phyloP scores from a whole-genome alignment of 2,329 filamentous ascomycete species.

The Exophiala dermatitidis region DNA sequence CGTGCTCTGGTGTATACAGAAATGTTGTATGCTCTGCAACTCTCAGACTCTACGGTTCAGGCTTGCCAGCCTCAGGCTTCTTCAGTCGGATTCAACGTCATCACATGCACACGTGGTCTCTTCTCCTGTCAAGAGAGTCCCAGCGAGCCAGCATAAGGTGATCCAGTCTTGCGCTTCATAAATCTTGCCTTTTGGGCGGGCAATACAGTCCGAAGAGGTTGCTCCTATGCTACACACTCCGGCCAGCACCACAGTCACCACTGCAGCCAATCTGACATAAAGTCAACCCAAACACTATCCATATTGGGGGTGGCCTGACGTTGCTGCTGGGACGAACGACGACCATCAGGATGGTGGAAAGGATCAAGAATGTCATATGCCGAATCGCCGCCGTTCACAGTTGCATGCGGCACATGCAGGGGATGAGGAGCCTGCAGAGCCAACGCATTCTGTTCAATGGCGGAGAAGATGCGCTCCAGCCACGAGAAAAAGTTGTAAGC shows the following conservation, averaged over 20 bases:
- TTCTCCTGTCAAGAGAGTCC: too few relatives aligned
- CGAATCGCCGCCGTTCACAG: neutral
- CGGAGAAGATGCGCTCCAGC: constrained; percentile 13
- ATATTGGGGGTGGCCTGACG: neutral
- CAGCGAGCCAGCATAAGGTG: too few relatives aligned
- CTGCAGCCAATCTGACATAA: constrained; percentile 20
- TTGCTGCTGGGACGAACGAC: neutral
- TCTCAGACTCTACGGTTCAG: too few relatives aligned
- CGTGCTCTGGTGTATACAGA: too few relatives aligned
- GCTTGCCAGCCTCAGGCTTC: too few relatives aligned
- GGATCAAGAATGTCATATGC: constrained; percentile 20
- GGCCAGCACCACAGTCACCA: constrained; percentile 1
- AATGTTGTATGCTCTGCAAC: too few relatives aligned
- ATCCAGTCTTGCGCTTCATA: too few relatives aligned
- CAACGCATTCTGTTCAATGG: constrained; percentile 1
- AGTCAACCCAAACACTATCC: constrained; percentile 16
- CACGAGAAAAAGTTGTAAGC: constrained; percentile 7
- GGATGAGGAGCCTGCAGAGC: neutral
- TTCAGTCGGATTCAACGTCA: too few relatives aligned
- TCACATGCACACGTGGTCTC: too few relatives aligned
- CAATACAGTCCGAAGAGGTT: too few relatives aligned
- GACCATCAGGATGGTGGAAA: constrained; percentile 5
- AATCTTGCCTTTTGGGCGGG: too few relatives aligned
- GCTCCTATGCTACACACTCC: neutral
- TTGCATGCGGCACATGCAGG: neutral